These are phyloP conservation scores for Irpex sp. DNA, from an alignment of 1,284 basidiomycete genomes.

Conservation along the genomic window DNA sequence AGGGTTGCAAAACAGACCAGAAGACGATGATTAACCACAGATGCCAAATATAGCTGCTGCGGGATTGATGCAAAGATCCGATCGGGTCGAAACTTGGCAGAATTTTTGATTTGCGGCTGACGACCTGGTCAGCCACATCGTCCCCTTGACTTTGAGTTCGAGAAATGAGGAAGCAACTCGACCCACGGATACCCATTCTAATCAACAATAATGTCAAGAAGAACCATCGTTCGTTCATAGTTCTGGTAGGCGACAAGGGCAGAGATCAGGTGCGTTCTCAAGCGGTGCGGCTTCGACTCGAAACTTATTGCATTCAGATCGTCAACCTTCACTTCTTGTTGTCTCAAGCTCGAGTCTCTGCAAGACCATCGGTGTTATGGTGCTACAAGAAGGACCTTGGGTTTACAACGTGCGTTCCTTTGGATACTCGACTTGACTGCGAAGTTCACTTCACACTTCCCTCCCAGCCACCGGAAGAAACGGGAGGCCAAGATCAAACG, in stretches of 20 bases:
- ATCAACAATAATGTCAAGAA: conserved; percentile 93
- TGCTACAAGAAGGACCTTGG: conserved; percentile 97
- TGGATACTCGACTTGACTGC: not conserved
- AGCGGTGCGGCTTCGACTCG: not conserved
- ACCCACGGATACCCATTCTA: conserved; percentile 89
- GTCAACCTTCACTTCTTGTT: conserved; percentile 96
- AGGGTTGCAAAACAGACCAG: not conserved
- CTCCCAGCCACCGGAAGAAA: conserved; percentile 88
- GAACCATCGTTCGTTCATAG: conserved; percentile 95
- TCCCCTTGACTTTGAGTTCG: not conserved
- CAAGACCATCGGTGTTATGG: conserved; percentile 91
- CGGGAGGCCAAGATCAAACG: conserved; percentile 93
- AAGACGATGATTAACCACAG: not conserved
- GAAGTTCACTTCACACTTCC: not conserved
- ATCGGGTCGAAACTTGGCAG: not conserved
- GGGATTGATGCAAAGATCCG: not conserved
- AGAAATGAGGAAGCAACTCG: conserved; percentile 78
- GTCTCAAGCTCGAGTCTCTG: conserved; percentile 86
- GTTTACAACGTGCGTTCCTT: conserved; percentile 69
- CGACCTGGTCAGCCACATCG: not conserved
- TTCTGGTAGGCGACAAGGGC: conserved; percentile 93
- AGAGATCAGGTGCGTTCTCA: conserved; percentile 73
- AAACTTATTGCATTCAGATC: conserved; percentile 45
- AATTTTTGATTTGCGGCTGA: not conserved
- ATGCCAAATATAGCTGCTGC: not conserved